A percentile compares a stretch with the other conserved stretches of the same genome.
Evolutionary conservation across 163 green algal species (phyloP).

Genomic region (Botryococcus braunii): DNA sequence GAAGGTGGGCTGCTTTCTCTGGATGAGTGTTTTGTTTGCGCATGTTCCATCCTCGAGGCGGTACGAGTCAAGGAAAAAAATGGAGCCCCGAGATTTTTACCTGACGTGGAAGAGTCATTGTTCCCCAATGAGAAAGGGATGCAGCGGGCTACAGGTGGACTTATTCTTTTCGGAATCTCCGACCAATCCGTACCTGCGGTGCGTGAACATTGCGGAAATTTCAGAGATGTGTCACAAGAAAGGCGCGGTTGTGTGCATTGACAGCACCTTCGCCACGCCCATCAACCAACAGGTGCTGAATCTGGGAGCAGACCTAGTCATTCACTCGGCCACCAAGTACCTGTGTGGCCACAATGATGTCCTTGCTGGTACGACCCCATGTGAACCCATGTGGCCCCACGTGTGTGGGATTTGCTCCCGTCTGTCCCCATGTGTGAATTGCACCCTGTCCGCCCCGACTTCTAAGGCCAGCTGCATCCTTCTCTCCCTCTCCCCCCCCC

Average conservation of each 20-base stretch:
- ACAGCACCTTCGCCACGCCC: constrained; percentile 96
- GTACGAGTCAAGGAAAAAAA: too few species aligned
- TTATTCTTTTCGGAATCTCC: constrained; percentile 98
- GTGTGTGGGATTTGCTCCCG: too few species aligned
- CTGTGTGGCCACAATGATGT: constrained; percentile 98
- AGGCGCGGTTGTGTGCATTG: constrained; percentile 81
- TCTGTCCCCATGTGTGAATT: too few species aligned
- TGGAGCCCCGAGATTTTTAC: too few species aligned
- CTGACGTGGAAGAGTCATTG: too few species aligned
- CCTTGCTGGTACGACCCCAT: constrained; percentile 66
- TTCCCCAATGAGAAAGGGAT: constrained; percentile 10
- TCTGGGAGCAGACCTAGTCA: constrained; percentile 94
- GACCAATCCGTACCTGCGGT: constrained; percentile 96
- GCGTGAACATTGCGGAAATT: constrained; percentile 74
- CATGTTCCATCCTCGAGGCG: background rate
- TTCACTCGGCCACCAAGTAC: constrained; percentile 99
- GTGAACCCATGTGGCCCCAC: too few species aligned
- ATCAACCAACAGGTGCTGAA: constrained; percentile 72
- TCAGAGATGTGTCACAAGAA: constrained; percentile 69
- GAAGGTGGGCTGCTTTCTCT: constrained; percentile 2
- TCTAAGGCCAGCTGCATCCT: too few species aligned
- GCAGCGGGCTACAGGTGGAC: constrained; percentile 51
- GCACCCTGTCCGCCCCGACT: too few species aligned
- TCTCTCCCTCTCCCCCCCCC: too few species aligned
- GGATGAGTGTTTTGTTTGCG: constrained; percentile 16